Evolutionary conservation across 345 rosid genomes (phyloP).

Genomic region (Mangifera indica): DNA sequence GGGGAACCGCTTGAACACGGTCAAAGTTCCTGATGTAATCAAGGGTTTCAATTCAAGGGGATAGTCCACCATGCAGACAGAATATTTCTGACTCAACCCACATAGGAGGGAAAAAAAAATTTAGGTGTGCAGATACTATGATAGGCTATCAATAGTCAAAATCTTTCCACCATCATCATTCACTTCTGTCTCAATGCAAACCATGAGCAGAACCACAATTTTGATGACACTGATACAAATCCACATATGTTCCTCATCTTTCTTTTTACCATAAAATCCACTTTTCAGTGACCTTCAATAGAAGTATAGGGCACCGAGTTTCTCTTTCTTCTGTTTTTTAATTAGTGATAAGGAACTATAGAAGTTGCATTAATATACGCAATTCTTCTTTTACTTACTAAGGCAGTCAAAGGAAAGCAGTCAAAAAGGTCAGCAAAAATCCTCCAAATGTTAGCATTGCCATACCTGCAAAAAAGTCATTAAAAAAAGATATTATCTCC

Average conservation of each 20-base stretch:
- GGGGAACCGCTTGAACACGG: constrained; percentile 97
- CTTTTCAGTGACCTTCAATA: not conserved
- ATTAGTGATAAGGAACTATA: not conserved
- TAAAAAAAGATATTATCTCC: constrained; percentile 4
- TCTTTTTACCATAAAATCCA: not conserved
- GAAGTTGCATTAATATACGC: not conserved
- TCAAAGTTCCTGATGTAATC: constrained; percentile 93
- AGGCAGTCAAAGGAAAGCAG: constrained; percentile 95
- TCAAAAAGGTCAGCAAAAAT: constrained; percentile 96
- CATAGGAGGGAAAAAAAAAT: constrained; percentile 16
- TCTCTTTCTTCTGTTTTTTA: not conserved
- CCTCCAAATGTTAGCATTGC: constrained; percentile 98
- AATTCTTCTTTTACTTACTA: constrained; percentile 52
- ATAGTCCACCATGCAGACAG: constrained; percentile 96
- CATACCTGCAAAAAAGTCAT: constrained; percentile 65
- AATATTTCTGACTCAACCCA: constrained; percentile 98
- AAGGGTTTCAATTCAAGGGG: constrained; percentile 97
- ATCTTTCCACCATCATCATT: constrained; percentile 13
- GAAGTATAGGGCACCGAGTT: constrained; percentile 6
- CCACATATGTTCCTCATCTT: too few relatives aligned
- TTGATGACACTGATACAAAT: too few relatives aligned
- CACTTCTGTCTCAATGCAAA: constrained; percentile 1
- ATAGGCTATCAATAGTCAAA: constrained; percentile 1
- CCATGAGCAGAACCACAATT: not conserved
- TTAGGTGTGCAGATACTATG: constrained; percentile 4